A percentile compares a stretch with the other conserved stretches of the same genome.
These are phyloP conservation scores for Sapria himalayana DNA, from an alignment of 345 rosid genomes.

Conservation along the genomic window DNA sequence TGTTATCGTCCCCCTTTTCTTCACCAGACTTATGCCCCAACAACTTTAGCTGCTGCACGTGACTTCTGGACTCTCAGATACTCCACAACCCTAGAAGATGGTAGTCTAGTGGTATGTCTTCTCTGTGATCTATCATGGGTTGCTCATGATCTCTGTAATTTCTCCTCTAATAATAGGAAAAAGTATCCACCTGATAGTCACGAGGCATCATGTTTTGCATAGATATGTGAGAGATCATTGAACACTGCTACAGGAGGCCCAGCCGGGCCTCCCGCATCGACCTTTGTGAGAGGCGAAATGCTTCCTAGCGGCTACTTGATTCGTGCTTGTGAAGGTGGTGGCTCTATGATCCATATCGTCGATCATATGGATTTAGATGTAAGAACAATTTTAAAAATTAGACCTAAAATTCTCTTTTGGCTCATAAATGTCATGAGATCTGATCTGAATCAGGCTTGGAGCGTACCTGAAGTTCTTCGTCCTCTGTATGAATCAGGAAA, in stretches of 20 bases:
- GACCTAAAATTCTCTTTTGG: too few species aligned
- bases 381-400: too few species aligned
- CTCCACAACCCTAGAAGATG: constrained; percentile 76
- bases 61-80: constrained; percentile 93
- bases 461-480: constrained; percentile 88
- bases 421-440: too few species aligned
- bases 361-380: constrained; percentile 95
- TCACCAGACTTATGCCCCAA: constrained; percentile 67
- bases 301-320: constrained; percentile 80
- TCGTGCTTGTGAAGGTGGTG: constrained; percentile 92
- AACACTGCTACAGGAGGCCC: constrained; percentile 71
- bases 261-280: constrained; percentile 48
- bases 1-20: not conserved
- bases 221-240: constrained; percentile 91
- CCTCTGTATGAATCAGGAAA: constrained; percentile 89
- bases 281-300: constrained; percentile 76
- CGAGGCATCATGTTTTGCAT: too few species aligned
- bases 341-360: constrained; percentile 82
- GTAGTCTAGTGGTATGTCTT: constrained; percentile 56
- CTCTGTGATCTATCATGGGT: too few species aligned
- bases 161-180: too few species aligned
- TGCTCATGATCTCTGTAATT: too few species aligned
- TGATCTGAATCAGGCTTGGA: constrained; percentile 43
- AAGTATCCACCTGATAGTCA: too few species aligned
- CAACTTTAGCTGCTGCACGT: constrained; percentile 81